phyloP scores from a whole-genome alignment of 1,139 yeast genomes.

The Pichia inconspicua region DNA sequence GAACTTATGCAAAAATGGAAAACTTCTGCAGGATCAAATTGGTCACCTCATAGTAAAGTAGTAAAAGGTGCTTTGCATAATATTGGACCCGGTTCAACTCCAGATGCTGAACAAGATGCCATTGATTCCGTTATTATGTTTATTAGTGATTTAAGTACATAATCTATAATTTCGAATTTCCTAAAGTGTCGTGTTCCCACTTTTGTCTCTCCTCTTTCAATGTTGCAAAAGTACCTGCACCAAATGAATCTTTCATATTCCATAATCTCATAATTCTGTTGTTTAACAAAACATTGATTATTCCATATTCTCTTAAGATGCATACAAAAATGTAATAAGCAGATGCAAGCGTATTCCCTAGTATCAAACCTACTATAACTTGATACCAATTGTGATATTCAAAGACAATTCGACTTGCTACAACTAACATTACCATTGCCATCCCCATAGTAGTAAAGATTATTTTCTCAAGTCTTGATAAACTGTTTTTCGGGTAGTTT shows the following conservation, averaged over 20 bases:
- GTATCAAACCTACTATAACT: conserved; percentile 60
- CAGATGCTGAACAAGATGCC: conserved; percentile 14
- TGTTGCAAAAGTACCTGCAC: conserved; percentile 11
- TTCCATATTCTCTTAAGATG: conserved; percentile 49
- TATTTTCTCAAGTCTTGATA: conserved; percentile 10
- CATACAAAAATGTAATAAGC: conserved; percentile 49
- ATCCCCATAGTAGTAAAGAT: background rate
- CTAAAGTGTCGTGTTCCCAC: conserved; percentile 17
- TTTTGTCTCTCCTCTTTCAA: conserved; percentile 19
- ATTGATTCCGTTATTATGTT: conserved; percentile 13
- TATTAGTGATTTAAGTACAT: conserved; percentile 3
- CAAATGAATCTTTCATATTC: conserved; percentile 44
- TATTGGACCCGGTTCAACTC: conserved; percentile 36
- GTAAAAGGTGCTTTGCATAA: conserved; percentile 58
- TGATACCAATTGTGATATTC: conserved; percentile 70
- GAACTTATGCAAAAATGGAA: conserved; percentile 45
- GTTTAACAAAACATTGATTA: conserved; percentile 49
- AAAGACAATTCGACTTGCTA: conserved; percentile 69
- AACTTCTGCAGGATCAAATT: conserved; percentile 33
- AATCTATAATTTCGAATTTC: no score
- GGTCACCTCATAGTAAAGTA: conserved; percentile 50
- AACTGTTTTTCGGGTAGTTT: conserved; percentile 19
- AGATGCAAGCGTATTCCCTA: conserved; percentile 57
- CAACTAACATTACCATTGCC: conserved; percentile 35
- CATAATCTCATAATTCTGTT: conserved; percentile 41